Evolutionary conservation across 2,329 filamentous ascomycete genomes (phyloP).

Genomic region (Fusarium tjaetaba): DNA sequence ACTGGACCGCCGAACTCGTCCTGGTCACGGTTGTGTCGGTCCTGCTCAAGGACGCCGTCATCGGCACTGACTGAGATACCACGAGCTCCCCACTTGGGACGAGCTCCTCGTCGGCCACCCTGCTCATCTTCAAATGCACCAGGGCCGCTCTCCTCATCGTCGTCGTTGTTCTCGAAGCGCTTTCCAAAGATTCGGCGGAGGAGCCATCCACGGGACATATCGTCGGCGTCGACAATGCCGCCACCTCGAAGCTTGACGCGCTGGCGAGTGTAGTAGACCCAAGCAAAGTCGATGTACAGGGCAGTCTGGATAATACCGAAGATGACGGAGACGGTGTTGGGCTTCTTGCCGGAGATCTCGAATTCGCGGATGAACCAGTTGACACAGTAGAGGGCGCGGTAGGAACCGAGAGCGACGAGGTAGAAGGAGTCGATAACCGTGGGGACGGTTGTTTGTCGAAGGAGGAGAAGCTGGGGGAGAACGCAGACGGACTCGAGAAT

Average conservation of each 20-base stretch:
- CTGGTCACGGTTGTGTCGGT: conserved; percentile 58
- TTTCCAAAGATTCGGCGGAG: conserved; percentile 80
- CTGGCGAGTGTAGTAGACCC: conserved; percentile 95
- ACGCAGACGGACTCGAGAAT: conserved; percentile 92
- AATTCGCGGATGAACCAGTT: conserved; percentile 85
- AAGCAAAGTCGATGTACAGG: conserved; percentile 92
- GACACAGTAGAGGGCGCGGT: conserved; percentile 87
- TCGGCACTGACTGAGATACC: conserved; percentile 75
- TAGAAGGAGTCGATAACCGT: conserved; percentile 99
- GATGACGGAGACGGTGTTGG: conserved; percentile 79
- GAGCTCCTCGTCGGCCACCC: conserved; percentile 44
- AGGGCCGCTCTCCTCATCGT: conserved; percentile 69
- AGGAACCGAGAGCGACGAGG: conserved; percentile 85
- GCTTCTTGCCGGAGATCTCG: conserved; percentile 66
- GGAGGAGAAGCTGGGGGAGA: conserved; percentile 88
- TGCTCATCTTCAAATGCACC: conserved; percentile 56
- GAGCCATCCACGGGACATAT: conserved; percentile 86
- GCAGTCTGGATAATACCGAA: conserved; percentile 91
- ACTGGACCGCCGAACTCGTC: conserved; percentile 58
- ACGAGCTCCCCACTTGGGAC: conserved; percentile 70
- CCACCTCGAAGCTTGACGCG: conserved; percentile 90
- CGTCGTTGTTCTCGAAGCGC: conserved; percentile 56
- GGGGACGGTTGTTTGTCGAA: conserved; percentile 93
- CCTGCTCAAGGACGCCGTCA: conserved; percentile 64
- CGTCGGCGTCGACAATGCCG: conserved; percentile 89